Evolutionary conservation across 345 rosid species (phyloP), one percentile per base, ranked within the genome.

Genomic region (Moricandia moricandioides): DNA sequence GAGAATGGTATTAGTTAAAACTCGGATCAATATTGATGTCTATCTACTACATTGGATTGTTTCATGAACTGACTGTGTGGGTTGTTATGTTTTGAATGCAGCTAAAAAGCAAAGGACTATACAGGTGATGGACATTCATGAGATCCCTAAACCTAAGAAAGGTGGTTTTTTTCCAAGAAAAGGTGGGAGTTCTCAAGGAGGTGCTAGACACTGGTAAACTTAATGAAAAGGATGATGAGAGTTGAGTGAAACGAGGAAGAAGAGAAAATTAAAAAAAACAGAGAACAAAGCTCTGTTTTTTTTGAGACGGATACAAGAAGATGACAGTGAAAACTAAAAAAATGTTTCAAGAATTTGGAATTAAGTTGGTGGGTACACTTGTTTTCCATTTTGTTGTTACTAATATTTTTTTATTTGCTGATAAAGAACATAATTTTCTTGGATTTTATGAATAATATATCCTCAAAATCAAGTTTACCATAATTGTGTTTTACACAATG

Each of bases 71-170:
- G 51, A 67, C n/a, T 5, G 52, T 5, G 52, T 6, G 17, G 24
- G 13, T 10, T 59, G 8, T 51, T 2, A 6, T 65, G 76, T 72
- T 78, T 63, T 68, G 63, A 67, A 33, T 88, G 81, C 86, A 96
- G 99, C 97, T 39, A 96, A 92, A 86, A 96, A 79, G 92, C 99
- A 96, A 87, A 87, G 99, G 86, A 96, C 94, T 24, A 89, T 96
- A 72, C 97, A 87, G 80, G 97, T 96, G 90, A 96, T 96, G 99
- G 99, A 87, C 83, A 91, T 96, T 80, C 94, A 91, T 60, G 96
- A 96, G 81, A 82, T 96, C 70, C 99, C 99, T 63, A 96, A 96
- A 84, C 91, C 97, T 51, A 92, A 87, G 93, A 96, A 78, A 39
- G 81, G 92, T 45, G 67, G 90, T 69, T 96, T 87, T 87, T 91